phyloP scores from a whole-genome alignment of 1,139 yeast genomes.

The Geotrichum candidum region DNA sequence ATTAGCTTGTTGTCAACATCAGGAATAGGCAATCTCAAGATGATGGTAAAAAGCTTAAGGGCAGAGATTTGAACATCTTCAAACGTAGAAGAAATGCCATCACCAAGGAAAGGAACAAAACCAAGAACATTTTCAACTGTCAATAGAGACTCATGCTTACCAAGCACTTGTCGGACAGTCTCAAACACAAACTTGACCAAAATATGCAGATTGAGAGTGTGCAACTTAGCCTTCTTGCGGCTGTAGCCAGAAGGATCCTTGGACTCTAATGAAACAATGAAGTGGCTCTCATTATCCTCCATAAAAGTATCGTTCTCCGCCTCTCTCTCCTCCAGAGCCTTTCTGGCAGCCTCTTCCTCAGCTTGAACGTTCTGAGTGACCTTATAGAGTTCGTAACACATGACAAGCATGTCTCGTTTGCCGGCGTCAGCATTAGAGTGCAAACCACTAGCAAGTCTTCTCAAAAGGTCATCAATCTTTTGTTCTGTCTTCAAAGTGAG shows the following conservation, averaged over 20 bases:
- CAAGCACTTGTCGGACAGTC: constrained; percentile 63
- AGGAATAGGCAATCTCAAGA: constrained; percentile 59
- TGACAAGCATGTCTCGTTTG: constrained; percentile 53
- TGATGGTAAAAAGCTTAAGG: constrained; percentile 54
- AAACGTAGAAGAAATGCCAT: constrained; percentile 54
- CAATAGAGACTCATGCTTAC: constrained; percentile 48
- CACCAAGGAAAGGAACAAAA: constrained; percentile 67
- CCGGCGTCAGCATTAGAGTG: constrained; percentile 59
- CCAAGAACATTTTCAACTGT: constrained; percentile 59
- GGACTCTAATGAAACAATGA: constrained; percentile 60
- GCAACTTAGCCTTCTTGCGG: constrained; percentile 10
- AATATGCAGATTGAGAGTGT: constrained; percentile 47
- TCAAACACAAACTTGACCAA: constrained; percentile 64
- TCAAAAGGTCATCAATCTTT: constrained; percentile 71
- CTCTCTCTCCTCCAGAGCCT: constrained; percentile 31
- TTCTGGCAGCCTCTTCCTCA: constrained; percentile 22
- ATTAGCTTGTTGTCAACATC: constrained; percentile 44
- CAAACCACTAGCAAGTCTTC: constrained; percentile 72
- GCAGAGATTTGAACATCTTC: constrained; percentile 72
- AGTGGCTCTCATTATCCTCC: constrained; percentile 47
- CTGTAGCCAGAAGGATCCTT: constrained; percentile 35
- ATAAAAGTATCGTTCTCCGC: constrained; percentile 23
- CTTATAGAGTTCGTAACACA: constrained; percentile 68
- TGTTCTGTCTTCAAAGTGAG: constrained; percentile 63
- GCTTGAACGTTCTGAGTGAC: constrained; percentile 43